Evolutionary conservation across 2,329 filamentous ascomycete genomes (phyloP), one percentile per base, ranked within the genome.

Genomic region (Myriosclerotinia scirpicola): DNA sequence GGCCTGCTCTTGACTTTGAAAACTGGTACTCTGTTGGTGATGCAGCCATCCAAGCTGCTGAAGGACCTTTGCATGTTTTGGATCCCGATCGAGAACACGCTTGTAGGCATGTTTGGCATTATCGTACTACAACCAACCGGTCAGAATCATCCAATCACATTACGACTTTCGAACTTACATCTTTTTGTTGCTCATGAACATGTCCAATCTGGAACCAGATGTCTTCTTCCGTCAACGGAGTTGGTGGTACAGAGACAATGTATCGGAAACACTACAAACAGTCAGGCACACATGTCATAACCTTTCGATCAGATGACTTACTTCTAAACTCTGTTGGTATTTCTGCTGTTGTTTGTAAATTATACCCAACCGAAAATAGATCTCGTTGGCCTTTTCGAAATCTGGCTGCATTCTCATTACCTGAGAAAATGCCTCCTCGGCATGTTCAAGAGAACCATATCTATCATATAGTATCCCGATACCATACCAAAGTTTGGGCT

Each of bases 151-250:
- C 20, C 63, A 53, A 59, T 52, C 64, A 48, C 62, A 65, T 34
- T 26, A 15, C n/a, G 56, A 48, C 36, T 40, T 48, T 7, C 40
- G 30, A 54, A 84, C 92, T 81, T 83, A 97, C 93, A 75, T 99
- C 95, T 84, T 98, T 98, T 79, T 98, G 94, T 76, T 98, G 95
- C 77, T 99, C 95, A 75, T 99, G 93, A 60, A 99, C 95, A 78
- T 99, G 95, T 36, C 95, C 95, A 76, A 99, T 98, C 79, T 99
- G 95, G 82, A 99, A 99, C 94, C 94, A 98, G 68, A 99, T 99
- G 74, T 99, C 95, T 78, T 98, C 94, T 78, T 98, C 93, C 0
- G 93, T 97, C 73, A 99, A 79, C 2, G 95, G 95, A 5, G 92
- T 89, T 3, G 95, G 95, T 38, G 95, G 94, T 64, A 96, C 93